These are phyloP conservation scores for Ophiosphaerella narmari DNA, from an alignment of 2,329 filamentous ascomycete genomes.

Conservation along the genomic window DNA sequence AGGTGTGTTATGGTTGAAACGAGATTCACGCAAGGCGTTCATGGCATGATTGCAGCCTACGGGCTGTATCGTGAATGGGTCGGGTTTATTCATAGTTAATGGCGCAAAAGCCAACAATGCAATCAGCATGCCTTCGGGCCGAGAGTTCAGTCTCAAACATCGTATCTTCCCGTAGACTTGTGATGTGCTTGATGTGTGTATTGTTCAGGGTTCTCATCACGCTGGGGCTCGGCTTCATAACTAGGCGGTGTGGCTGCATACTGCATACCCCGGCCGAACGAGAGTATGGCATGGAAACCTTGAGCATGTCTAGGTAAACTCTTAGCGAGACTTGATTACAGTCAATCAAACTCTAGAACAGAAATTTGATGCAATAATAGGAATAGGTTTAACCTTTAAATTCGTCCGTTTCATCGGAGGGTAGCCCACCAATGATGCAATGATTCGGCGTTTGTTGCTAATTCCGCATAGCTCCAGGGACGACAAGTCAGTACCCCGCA, in stretches of 20 bases:
- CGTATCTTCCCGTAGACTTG: not conserved
- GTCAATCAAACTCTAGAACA: no score
- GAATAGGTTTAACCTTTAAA: no score
- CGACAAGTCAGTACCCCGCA: no score
- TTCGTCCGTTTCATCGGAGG: no score
- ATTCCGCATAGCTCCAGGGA: conserved; percentile 23
- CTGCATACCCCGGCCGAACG: no score
- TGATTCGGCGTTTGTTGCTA: conserved; percentile 12
- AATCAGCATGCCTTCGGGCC: conserved; percentile 39
- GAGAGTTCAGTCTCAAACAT: conserved; percentile 29
- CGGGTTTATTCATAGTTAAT: conserved; percentile 36
- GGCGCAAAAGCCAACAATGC: conserved; percentile 33
- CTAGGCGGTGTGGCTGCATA: no score
- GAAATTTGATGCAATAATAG: no score
- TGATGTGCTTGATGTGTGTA: not conserved
- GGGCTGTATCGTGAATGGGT: conserved; percentile 20
- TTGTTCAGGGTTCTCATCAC: no score
- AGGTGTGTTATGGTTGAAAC: conserved; percentile 33
- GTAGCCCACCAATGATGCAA: not conserved
- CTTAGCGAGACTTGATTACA: no score
- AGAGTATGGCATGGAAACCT: no score
- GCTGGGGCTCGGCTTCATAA: no score
- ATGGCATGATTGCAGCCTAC: conserved; percentile 27
- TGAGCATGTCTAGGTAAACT: no score
- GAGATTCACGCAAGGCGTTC: conserved; percentile 39